A percentile compares a stretch with the other conserved stretches of the same genome.
phyloP scores from a whole-genome alignment of 495 filamentous ascomycete genomes.

The Aspergillus wentii region DNA sequence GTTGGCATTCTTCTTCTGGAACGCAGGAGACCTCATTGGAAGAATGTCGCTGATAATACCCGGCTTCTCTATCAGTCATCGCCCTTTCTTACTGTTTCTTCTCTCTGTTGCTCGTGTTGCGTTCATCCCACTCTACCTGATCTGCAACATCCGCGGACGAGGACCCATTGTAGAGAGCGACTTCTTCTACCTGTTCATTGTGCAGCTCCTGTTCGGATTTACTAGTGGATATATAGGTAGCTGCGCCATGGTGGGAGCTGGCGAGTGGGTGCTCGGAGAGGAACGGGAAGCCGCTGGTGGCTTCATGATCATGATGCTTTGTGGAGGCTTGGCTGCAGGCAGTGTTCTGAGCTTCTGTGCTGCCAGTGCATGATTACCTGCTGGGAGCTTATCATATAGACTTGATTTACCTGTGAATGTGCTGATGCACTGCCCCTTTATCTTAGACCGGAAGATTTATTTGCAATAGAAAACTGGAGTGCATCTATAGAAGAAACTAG shows the following conservation, averaged over 20 bases:
- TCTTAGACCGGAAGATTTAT: too few species aligned
- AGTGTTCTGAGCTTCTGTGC: constrained; percentile 85
- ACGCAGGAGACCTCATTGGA: constrained; percentile 77
- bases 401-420: too few species aligned
- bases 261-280: constrained; percentile 66
- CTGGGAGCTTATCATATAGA: too few species aligned
- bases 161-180: constrained; percentile 72
- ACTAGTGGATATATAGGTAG: constrained; percentile 83
- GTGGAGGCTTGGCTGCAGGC: constrained; percentile 75
- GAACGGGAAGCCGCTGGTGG: constrained; percentile 87
- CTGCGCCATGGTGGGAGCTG: constrained; percentile 85
- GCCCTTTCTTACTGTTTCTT: constrained; percentile 59
- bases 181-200: constrained; percentile 77
- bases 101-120: constrained; percentile 55
- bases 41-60: constrained; percentile 66
- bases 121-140: constrained; percentile 81
- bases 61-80: constrained; percentile 51
- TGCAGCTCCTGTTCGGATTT: constrained; percentile 78
- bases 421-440: too few species aligned
- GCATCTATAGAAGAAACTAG: too few species aligned
- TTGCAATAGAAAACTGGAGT: too few species aligned
- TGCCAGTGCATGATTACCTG: constrained; percentile 37
- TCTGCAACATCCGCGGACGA: constrained; percentile 76
- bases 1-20: constrained; percentile 90
- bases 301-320: constrained; percentile 88